phyloP scores from a whole-genome alignment of 1,284 basidiomycete species.

The Stygiomarasmius scandens region DNA sequence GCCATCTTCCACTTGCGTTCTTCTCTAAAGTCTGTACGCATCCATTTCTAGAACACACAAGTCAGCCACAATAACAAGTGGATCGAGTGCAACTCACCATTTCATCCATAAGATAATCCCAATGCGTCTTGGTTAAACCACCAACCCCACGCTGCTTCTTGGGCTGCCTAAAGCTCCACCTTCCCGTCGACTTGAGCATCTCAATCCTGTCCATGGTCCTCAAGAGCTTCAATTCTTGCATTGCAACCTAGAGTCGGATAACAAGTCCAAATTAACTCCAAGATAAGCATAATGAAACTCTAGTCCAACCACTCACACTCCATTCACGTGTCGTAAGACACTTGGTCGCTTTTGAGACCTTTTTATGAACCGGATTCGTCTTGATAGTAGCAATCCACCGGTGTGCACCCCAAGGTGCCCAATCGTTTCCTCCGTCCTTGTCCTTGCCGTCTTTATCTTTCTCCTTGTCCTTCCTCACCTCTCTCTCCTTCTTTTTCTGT shows the following conservation, averaged over 20 bases:
- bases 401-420: conserved; percentile 65
- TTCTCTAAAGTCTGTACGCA: conserved; percentile 93
- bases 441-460: conserved; percentile 39
- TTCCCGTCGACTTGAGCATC: conserved; percentile 74
- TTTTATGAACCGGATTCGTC: conserved; percentile 75
- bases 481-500: conserved; percentile 50
- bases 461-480: conserved; percentile 30
- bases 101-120: conserved; percentile 96
- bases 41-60: conserved; percentile 77
- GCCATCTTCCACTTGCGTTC: conserved; percentile 93
- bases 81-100: conserved; percentile 63
- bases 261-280: not conserved
- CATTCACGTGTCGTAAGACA: conserved; percentile 79
- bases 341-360: conserved; percentile 68
- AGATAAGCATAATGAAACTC: too few relatives aligned
- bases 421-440: conserved; percentile 58
- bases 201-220: conserved; percentile 89
- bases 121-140: conserved; percentile 83
- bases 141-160: conserved; percentile 90
- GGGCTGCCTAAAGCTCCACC: conserved; percentile 94
- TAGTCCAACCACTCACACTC: conserved; percentile 73
- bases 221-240: conserved; percentile 74
- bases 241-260: conserved; percentile 74
- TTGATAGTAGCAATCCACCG: conserved; percentile 72
- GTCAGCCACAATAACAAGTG: conserved; percentile 5